Evolutionary conservation across 2,329 filamentous ascomycete genomes (phyloP), one percentile per base, ranked within the genome.

Genomic region (Colletotrichum gigasporum): DNA sequence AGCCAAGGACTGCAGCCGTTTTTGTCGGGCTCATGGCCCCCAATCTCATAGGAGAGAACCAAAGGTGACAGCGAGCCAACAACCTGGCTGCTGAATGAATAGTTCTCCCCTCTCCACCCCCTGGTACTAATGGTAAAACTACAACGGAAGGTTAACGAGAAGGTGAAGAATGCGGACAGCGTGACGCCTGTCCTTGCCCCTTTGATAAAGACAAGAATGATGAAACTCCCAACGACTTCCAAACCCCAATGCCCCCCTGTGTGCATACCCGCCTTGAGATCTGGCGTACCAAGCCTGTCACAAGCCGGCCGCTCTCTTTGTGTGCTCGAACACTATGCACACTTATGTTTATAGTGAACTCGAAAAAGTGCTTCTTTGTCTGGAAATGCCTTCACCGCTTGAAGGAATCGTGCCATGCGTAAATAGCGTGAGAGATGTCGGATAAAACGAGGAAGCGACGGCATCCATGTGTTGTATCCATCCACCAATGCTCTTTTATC

Each of bases 91-190:
- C 39, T 10, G 18, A 11, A 9, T n/a, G n/a, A 56, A 3, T 12
- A 16, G 9, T 24, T 26, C 22, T 50, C n/a, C n/a, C 18, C 22
- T 14, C 9, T 34, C n/a, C 24, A 16, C 48, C 34, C 37, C 16
- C 28, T 14, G 7, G 32, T 18, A 53, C 18, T 41, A 63, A 50
- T 18, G 50, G 30, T 45, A 62, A 62, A 62, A 62, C 42, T 55
- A 62, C 57, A 62, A 64, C 35, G 11, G 41, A 54, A 64, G 35
- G 50, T 44, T 37, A 65, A 62, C 57, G 42, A 61, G 42, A 55
- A 32, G 55, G 62, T 55, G 35, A 48, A 35, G 57, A 45, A 51
- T 16, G 22, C 12, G 22, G 35, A n/a, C 50, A 44, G 35, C 14
- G 18, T 50, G 50, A 32, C 35, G 24, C 35, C 50, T 44, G 42